A percentile compares a stretch with the other conserved stretches of the same genome.
These are phyloP conservation scores for Zangia roseola DNA, from an alignment of 768 basidiomycete species.

Conservation along the genomic window DNA sequence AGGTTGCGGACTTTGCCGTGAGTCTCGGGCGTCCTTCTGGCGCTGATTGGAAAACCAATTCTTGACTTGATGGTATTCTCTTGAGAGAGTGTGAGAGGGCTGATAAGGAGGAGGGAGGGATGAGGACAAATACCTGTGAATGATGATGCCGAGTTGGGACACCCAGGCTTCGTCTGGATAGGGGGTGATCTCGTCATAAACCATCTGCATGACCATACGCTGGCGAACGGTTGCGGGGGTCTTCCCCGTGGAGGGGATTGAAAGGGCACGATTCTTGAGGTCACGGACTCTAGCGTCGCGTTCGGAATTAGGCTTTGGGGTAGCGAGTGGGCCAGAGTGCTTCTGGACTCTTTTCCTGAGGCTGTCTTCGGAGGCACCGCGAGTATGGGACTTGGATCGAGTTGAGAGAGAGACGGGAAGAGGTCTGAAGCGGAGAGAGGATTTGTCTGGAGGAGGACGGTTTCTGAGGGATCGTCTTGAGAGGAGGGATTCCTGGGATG, in stretches of 20 bases:
- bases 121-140: constrained; percentile 44
- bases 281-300: constrained; percentile 32
- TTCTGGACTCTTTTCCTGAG: constrained; percentile 28
- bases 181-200: constrained; percentile 64
- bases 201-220: constrained; percentile 57
- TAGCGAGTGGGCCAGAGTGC: constrained; percentile 17
- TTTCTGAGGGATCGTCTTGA: constrained; percentile 30
- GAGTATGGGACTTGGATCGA: constrained; percentile 25
- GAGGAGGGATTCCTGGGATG: constrained; percentile 28
- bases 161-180: constrained; percentile 65
- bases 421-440: constrained; percentile 26
- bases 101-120: not conserved
- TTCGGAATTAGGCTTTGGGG: constrained; percentile 26
- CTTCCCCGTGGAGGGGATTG: constrained; percentile 35
- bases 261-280: constrained; percentile 30
- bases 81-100: constrained; percentile 22
- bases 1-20: constrained; percentile 35
- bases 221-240: constrained; percentile 56
- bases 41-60: constrained; percentile 71
- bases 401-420: constrained; percentile 22
- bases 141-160: constrained; percentile 54
- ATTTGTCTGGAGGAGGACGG: constrained; percentile 21
- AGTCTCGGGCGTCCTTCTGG: constrained; percentile 43
- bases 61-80: constrained; percentile 60
- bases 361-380: constrained; percentile 26